These are phyloP conservation scores for Hyphodiscus hymeniophilus DNA, from an alignment of 495 filamentous ascomycete species.

Conservation along the genomic window DNA sequence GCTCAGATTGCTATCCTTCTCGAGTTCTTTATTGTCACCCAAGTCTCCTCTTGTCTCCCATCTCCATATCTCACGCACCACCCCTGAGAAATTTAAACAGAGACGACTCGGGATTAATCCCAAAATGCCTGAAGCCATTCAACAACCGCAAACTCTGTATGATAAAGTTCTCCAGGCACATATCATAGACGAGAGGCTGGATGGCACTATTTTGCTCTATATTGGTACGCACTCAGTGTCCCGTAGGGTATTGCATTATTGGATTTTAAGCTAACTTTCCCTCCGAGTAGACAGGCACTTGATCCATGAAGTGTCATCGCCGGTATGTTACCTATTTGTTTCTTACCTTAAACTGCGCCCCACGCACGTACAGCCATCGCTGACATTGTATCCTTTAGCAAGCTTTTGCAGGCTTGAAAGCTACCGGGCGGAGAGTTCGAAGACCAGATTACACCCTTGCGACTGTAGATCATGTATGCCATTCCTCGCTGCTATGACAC, in stretches of 20 bases:
- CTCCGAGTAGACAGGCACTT: slow-evolving; percentile 68
- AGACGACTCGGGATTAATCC: too few species aligned
- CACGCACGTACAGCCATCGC: slow-evolving; percentile 1
- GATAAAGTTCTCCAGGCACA: slow-evolving; percentile 95
- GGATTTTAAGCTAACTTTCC: slow-evolving; percentile 3
- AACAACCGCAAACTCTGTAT: slow-evolving; percentile 80
- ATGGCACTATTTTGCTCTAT: slow-evolving; percentile 87
- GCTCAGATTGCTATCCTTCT: too few species aligned
- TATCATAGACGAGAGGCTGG: slow-evolving; percentile 86
- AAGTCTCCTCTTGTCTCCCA: too few species aligned
- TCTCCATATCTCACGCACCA: too few species aligned
- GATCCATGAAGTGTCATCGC: slow-evolving; percentile 96
- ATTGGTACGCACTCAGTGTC: slow-evolving; percentile 50
- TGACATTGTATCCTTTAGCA: slow-evolving; percentile 43
- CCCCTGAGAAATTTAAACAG: too few species aligned
- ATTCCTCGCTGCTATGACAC: too few species aligned
- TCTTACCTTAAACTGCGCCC: slow-evolving; percentile 1
- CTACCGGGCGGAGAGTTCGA: slow-evolving; percentile 77
- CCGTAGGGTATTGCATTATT: not conserved
- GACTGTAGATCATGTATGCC: slow-evolving; percentile 88
- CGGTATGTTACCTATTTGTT: too few species aligned
- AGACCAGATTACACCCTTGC: slow-evolving; percentile 94
- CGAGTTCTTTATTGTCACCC: too few species aligned
- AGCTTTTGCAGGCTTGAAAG: slow-evolving; percentile 92
- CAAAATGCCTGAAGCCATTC: slow-evolving; percentile 76